Percentiles rank a stretch among this genome's conserved stretches.
Evolutionary conservation across 345 rosid species (phyloP).

Genomic region (Isatis tinctoria): DNA sequence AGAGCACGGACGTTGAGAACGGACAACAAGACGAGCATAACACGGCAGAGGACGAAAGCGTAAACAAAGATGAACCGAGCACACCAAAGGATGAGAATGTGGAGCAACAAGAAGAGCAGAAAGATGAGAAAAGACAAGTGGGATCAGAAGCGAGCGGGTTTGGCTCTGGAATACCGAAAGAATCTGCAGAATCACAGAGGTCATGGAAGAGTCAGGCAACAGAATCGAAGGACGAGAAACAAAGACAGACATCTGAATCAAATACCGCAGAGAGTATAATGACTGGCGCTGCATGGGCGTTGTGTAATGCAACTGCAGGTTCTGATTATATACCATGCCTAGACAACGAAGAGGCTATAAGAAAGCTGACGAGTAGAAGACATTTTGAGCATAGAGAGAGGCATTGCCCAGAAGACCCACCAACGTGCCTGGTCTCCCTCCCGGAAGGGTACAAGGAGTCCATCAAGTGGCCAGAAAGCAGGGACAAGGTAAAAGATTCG

Average conservation of each 20-base stretch:
- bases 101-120: slow-evolving; percentile 30
- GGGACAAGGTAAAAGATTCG: slow-evolving; percentile 58
- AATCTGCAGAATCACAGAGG: slow-evolving; percentile 68
- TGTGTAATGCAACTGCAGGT: slow-evolving; percentile 79
- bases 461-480: slow-evolving; percentile 78
- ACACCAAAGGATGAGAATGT: not conserved
- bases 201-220: slow-evolving; percentile 69
- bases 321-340: slow-evolving; percentile 91
- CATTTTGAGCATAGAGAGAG: slow-evolving; percentile 92
- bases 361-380: slow-evolving; percentile 40
- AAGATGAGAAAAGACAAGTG: slow-evolving; percentile 21
- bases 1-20: slow-evolving; percentile 16
- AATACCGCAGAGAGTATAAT: slow-evolving; percentile 22
- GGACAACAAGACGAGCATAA: slow-evolving; percentile 26
- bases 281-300: slow-evolving; percentile 53
- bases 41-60: slow-evolving; percentile 10
- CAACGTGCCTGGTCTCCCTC: slow-evolving; percentile 63
- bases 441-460: slow-evolving; percentile 70
- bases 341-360: slow-evolving; percentile 77
- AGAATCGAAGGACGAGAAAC: slow-evolving; percentile 72
- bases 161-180: slow-evolving; percentile 66
- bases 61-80: slow-evolving; percentile 26
- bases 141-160: slow-evolving; percentile 10
- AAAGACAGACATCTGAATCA: slow-evolving; percentile 48
- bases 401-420: slow-evolving; percentile 84